Conservation (phyloP, 2,329 filamentous ascomycete genomes). For the Passalora sequoiae region DNA sequence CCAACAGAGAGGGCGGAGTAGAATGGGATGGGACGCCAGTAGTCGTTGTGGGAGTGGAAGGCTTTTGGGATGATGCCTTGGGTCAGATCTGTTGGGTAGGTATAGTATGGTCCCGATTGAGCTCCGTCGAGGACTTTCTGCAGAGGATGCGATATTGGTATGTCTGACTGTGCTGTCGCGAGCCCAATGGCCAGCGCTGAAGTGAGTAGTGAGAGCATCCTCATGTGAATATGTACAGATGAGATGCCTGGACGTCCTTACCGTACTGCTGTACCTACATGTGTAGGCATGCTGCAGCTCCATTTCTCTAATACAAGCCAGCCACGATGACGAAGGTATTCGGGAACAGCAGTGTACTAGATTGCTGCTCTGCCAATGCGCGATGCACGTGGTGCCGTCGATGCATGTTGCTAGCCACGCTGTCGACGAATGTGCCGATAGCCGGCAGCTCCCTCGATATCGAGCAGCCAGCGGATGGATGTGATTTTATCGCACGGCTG, state of each 20-base stretch:
- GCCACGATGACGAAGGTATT: background rate
- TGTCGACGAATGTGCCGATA: background rate
- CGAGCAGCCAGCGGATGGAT: no score
- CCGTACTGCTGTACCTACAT: no score
- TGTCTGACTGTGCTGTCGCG: slow-evolving; percentile 29
- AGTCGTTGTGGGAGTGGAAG: slow-evolving; percentile 58
- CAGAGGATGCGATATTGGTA: slow-evolving; percentile 43
- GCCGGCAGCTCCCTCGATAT: no score
- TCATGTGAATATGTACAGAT: background rate
- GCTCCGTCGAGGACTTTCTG: slow-evolving; percentile 55
- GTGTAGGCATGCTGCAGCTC: no score
- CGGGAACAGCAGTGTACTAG: background rate
- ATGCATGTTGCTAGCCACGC: background rate
- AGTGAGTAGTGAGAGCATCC: slow-evolving; percentile 15
- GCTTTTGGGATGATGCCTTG: slow-evolving; percentile 55
- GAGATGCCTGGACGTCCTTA: background rate
- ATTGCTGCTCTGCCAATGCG: background rate
- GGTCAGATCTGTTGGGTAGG: slow-evolving; percentile 58
- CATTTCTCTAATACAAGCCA: background rate
- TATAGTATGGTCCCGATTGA: slow-evolving; percentile 49
- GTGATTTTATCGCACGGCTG: no score
- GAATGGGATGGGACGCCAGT: slow-evolving; percentile 47
- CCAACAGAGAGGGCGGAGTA: slow-evolving; percentile 53
- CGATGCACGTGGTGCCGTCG: background rate
- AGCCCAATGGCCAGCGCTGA: slow-evolving; percentile 10